These are phyloP conservation scores for Prunella vulgaris DNA, from an alignment of 257 asterid species.

Conservation along the genomic window DNA sequence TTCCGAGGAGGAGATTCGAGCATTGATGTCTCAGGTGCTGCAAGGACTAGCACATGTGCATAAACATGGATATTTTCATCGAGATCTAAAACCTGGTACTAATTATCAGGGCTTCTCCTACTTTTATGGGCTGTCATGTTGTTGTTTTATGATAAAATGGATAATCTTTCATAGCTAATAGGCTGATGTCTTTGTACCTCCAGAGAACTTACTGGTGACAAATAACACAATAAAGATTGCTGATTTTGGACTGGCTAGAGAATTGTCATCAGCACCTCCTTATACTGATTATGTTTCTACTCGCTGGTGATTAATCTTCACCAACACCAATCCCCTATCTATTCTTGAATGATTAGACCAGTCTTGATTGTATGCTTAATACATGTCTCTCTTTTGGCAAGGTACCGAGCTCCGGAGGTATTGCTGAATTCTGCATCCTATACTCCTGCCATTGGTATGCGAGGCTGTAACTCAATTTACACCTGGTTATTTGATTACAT, in stretches of 20 bases:
- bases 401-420: conserved; percentile 99
- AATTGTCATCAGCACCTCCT: conserved; percentile 82
- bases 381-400: conserved; percentile 21
- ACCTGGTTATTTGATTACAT: background rate
- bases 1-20: conserved; percentile 77
- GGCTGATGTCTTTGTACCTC: conserved; percentile 20
- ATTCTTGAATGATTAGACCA: conserved; percentile 1
- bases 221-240: conserved; percentile 73
- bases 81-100: conserved; percentile 97
- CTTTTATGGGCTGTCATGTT: background rate
- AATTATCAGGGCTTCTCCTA: conserved; percentile 13
- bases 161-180: conserved; percentile 16
- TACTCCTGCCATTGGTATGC: conserved; percentile 86
- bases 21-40: conserved; percentile 80
- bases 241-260: conserved; percentile 98
- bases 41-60: conserved; percentile 91
- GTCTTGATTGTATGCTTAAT: conserved; percentile 19
- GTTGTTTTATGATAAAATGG: background rate
- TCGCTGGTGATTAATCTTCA: conserved; percentile 73
- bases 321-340: conserved; percentile 4
- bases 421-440: conserved; percentile 71
- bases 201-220: conserved; percentile 92
- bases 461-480: conserved; percentile 8
- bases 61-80: conserved; percentile 75
- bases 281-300: conserved; percentile 98